Conservation (phyloP, 2,329 filamentous ascomycete species). For the Dactylella cylindrospora region DNA sequence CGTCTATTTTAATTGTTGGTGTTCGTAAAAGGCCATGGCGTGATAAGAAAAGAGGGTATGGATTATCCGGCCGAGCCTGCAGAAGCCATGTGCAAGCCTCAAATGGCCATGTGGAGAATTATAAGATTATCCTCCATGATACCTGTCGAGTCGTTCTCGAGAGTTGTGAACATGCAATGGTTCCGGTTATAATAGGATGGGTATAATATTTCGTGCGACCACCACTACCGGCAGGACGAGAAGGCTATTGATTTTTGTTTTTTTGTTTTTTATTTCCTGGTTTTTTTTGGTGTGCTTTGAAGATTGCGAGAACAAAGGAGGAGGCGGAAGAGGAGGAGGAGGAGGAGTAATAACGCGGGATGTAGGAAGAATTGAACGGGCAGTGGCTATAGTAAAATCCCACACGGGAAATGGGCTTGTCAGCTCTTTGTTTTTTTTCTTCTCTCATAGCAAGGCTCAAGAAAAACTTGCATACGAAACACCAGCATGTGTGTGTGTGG, state of each 20-base stretch:
- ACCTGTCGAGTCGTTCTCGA: conserved; percentile 15
- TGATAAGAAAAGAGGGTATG: conserved; percentile 37
- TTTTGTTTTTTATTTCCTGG: conserved; percentile 29
- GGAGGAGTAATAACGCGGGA: conserved; percentile 23
- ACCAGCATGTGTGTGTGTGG: no score
- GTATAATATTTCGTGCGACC: conserved; percentile 18
- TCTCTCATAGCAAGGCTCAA: conserved; percentile 22
- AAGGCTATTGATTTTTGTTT: no score
- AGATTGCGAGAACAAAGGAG: no score
- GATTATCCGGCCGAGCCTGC: conserved; percentile 24
- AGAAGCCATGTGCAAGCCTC: conserved; percentile 42
- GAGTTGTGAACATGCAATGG: conserved; percentile 5
- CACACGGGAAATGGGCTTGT: conserved; percentile 10
- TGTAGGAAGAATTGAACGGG: conserved; percentile 21
- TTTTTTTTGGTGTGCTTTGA: no score
- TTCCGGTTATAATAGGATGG: conserved; percentile 23
- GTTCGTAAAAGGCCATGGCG: conserved; percentile 37
- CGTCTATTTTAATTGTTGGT: conserved; percentile 31
- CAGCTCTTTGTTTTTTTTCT: no score
- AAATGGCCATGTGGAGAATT: conserved; percentile 43
- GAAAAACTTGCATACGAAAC: conserved; percentile 23
- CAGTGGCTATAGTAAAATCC: conserved; percentile 35
- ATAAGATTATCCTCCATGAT: conserved; percentile 42
- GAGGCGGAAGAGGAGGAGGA: no score
- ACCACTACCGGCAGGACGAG: conserved; percentile 15